Evolutionary conservation across 257 asterid species (phyloP).

Genomic region (Anisodus tanguticus): DNA sequence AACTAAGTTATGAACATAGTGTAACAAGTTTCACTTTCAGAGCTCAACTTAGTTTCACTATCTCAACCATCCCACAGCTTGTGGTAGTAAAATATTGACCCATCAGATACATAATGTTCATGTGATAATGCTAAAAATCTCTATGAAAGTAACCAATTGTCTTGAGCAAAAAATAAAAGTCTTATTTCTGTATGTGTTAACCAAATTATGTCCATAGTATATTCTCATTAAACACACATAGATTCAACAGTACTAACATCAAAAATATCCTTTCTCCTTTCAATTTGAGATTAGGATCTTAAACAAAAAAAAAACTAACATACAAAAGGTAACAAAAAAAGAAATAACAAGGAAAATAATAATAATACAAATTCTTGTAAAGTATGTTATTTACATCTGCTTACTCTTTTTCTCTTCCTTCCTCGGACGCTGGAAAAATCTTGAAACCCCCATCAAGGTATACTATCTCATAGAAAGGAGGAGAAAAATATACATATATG

Average conservation of each 20-base stretch:
- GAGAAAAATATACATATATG: constrained; percentile 27
- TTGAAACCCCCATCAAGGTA: constrained; percentile 33
- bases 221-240: background rate
- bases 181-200: too few species aligned
- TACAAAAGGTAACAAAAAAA: background rate
- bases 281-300: constrained; percentile 13
- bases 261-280: background rate
- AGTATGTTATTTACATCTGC: background rate
- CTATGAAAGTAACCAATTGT: too few species aligned
- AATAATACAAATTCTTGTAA: constrained; percentile 25
- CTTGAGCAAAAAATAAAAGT: too few species aligned
- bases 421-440: constrained; percentile 69
- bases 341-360: background rate
- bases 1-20: too few species aligned
- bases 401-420: constrained; percentile 44
- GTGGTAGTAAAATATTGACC: background rate
- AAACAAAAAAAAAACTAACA: background rate
- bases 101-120: background rate
- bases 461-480: constrained; percentile 68
- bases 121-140: too few species aligned
- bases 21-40: too few species aligned
- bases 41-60: too few species aligned
- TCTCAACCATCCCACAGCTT: too few species aligned
- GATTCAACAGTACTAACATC: background rate
- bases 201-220: too few species aligned